These are phyloP conservation scores for Colletotrichum costaricense DNA, from an alignment of 2,329 filamentous ascomycete species.

Conservation along the genomic window DNA sequence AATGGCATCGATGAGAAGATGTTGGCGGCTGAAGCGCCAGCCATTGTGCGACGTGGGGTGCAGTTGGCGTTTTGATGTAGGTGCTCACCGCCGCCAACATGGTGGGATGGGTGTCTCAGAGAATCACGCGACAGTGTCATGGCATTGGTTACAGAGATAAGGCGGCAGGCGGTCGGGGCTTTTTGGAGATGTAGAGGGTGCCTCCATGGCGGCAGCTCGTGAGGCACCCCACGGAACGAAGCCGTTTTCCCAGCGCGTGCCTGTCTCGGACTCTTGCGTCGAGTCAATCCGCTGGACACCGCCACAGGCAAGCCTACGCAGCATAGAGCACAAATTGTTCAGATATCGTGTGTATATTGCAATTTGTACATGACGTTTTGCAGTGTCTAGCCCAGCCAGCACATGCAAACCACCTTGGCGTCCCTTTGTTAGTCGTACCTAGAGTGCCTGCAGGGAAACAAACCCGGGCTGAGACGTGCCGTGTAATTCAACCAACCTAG, in stretches of 20 bases:
- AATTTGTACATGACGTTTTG: neutral
- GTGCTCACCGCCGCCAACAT: constrained; percentile 18
- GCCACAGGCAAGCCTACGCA: neutral
- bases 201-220: neutral
- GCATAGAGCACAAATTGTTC: neutral
- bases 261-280: neutral
- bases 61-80: constrained; percentile 22
- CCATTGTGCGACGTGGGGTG: constrained; percentile 6
- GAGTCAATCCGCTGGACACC: neutral
- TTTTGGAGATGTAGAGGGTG: neutral
- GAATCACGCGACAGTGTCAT: constrained; percentile 23
- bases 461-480: neutral
- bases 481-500: neutral
- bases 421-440: neutral
- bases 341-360: neutral
- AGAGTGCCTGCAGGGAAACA: neutral
- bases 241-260: neutral
- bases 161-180: constrained; percentile 11
- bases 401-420: neutral
- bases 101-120: constrained; percentile 27
- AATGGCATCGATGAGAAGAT: neutral
- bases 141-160: constrained; percentile 8
- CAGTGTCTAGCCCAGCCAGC: neutral
- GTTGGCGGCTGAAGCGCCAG: neutral
- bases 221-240: neutral